phyloP scores from a whole-genome alignment of 805 yeast genomes.

The Cyberlindnera mississippiensis region DNA sequence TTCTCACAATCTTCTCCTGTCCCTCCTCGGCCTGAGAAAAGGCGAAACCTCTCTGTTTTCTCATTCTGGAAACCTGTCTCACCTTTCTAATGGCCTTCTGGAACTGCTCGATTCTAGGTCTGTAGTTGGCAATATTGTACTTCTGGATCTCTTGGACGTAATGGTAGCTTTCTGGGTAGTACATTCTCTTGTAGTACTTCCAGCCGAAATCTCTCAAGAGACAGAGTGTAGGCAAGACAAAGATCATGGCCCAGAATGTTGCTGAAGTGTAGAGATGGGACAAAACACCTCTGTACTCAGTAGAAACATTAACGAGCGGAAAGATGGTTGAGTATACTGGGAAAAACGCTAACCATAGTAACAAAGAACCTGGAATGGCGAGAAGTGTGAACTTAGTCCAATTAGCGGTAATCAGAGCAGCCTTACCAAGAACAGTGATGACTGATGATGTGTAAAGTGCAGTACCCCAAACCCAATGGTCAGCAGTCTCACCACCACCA shows the following conservation, averaged over 20 bases:
- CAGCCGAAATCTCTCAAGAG: conserved; percentile 84
- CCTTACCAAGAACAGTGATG: conserved; percentile 88
- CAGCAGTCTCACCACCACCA: conserved; percentile 65
- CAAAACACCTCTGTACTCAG: conserved; percentile 79
- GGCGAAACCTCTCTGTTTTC: conserved; percentile 98
- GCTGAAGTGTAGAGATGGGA: conserved; percentile 71
- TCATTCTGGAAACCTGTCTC: conserved; percentile 96
- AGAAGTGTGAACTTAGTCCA: conserved; percentile 93
- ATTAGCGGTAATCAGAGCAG: conserved; percentile 83
- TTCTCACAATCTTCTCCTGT: conserved; percentile 84
- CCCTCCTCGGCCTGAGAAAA: conserved; percentile 95
- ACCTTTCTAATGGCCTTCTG: conserved; percentile 96
- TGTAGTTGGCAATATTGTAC: conserved; percentile 84
- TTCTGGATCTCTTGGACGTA: conserved; percentile 96
- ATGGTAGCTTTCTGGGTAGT: conserved; percentile 89
- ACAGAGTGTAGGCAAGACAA: conserved; percentile 75
- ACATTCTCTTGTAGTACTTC: conserved; percentile 92
- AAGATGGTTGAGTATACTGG: conserved; percentile 86
- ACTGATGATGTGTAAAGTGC: conserved; percentile 84
- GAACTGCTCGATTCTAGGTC: conserved; percentile 96
- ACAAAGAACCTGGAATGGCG: conserved; percentile 93
- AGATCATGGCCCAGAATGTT: conserved; percentile 77
- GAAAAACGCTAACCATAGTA: conserved; percentile 78
- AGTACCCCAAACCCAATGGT: conserved; percentile 95
- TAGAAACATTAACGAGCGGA: conserved; percentile 76